Evolutionary conservation across 257 asterid species (phyloP), one percentile per base, ranked within the genome.

Genomic region (Schizonepeta tenuifolia): DNA sequence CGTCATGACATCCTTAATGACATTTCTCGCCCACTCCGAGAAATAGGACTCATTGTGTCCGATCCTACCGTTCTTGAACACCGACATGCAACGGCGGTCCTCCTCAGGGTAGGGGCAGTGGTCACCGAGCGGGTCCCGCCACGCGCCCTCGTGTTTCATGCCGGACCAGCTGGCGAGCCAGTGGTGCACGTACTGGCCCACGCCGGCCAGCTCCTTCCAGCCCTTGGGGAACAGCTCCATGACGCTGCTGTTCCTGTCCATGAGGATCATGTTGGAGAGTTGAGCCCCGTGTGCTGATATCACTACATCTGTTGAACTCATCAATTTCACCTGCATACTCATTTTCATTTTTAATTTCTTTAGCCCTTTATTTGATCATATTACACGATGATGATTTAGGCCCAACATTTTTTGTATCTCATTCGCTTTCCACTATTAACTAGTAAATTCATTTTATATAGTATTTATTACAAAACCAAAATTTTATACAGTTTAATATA

Each of bases 101-200:
- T 82, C 73, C 8, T 83, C 88, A 0, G 89, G 83, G 60, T 20
- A 80, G 13, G 83, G 82, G 74, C 96, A 89, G 7, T 38, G 65
- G 9, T 81, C 84, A 0, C 91, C 93, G 8, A 69, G 67, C 0
- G 92, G 88, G 60, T 90, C 96, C 21, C 92, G 74, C 95, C 96
- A 90, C 7, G 85, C 88, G 9, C 96, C 95, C 77, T 79, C 85
- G 81, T 88, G 95, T 26, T 51, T 79, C 96, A 90, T 90, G 61
- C 95, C 95, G 0, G 96, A 82, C 95, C 93, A 86, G 71, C 73
- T 76, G 50, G 96, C 95, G 1, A 87, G 81, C 95, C 96, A 90
- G 60, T 88, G 96, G 82, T 78, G 79, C 13, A 84, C 90, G 44
- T 75, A 88, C 49, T 90, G 96, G 0, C 95, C 95, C 6, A 85